These are phyloP conservation scores for Peronospora farinosa DNA, from an alignment of 352 stramenopile species.

Conservation along the genomic window DNA sequence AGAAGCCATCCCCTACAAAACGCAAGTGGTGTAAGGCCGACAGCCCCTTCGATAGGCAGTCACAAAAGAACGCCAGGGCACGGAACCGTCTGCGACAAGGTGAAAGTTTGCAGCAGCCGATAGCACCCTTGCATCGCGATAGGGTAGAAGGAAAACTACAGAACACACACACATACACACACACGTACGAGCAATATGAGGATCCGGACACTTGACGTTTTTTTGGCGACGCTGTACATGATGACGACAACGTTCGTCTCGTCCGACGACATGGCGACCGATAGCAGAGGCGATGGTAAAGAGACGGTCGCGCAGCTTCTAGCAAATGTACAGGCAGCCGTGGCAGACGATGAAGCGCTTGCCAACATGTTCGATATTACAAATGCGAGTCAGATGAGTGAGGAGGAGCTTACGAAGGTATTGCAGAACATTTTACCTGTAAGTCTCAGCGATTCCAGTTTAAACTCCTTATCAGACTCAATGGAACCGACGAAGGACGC, in stretches of 20 bases:
- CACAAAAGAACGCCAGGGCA: slow-evolving; percentile 20
- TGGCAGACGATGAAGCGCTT: slow-evolving; percentile 28
- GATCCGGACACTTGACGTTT: slow-evolving; percentile 9
- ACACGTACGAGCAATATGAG: slow-evolving; percentile 9
- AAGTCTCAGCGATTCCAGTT: slow-evolving; percentile 10
- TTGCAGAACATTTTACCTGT: slow-evolving; percentile 25
- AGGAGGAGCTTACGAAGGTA: slow-evolving; percentile 30
- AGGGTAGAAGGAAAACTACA: slow-evolving; percentile 2
- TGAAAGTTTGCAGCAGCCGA: neutral
- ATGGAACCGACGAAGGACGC: slow-evolving; percentile 11
- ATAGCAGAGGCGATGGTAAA: slow-evolving; percentile 12
- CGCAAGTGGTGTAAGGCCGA: neutral
- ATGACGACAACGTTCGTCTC: slow-evolving; percentile 4
- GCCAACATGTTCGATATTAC: slow-evolving; percentile 37
- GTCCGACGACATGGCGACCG: slow-evolving; percentile 17
- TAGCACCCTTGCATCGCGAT: too few species aligned
- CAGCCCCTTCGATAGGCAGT: slow-evolving; percentile 21
- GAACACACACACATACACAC: slow-evolving; percentile 1
- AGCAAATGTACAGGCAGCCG: slow-evolving; percentile 29
- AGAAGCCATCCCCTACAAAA: neutral
- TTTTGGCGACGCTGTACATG: slow-evolving; percentile 17
- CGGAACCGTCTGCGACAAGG: neutral
- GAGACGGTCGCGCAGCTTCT: slow-evolving; percentile 30
- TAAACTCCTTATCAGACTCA: slow-evolving; percentile 2
- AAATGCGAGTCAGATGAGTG: slow-evolving; percentile 31